Percentiles rank a stretch among this genome's conserved stretches.
phyloP scores from a whole-genome alignment of 202 grass and related monocot species.

The Digitaria exilis region DNA sequence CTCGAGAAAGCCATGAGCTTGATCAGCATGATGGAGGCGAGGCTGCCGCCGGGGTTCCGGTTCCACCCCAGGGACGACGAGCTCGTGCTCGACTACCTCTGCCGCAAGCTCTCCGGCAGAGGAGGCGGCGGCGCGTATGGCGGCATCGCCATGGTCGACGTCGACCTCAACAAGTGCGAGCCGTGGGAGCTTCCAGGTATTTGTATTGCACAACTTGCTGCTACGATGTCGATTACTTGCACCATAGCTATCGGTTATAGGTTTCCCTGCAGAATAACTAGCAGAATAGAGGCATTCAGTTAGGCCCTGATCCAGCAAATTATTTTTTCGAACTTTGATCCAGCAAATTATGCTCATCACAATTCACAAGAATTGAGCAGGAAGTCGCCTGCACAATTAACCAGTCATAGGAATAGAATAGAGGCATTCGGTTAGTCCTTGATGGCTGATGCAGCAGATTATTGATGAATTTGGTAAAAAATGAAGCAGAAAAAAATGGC shows the following conservation, averaged over 20 bases:
- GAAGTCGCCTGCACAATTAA: too few relatives aligned
- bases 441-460: neutral
- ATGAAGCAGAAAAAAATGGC: slow-evolving; percentile 29
- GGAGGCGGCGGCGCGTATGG: slow-evolving; percentile 10
- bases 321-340: too few relatives aligned
- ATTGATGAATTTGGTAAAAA: too few relatives aligned
- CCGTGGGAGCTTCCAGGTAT: slow-evolving; percentile 88
- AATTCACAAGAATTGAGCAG: too few relatives aligned
- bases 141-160: slow-evolving; percentile 63
- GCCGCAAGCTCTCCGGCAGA: slow-evolving; percentile 48
- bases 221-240: neutral
- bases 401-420: too few relatives aligned
- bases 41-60: slow-evolving; percentile 82
- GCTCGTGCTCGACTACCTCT: slow-evolving; percentile 88
- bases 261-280: neutral
- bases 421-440: too few relatives aligned
- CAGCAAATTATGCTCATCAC: neutral
- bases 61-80: slow-evolving; percentile 89
- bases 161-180: slow-evolving; percentile 97
- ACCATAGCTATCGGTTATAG: neutral
- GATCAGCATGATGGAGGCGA: slow-evolving; percentile 77
- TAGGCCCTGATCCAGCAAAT: neutral
- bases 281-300: neutral
- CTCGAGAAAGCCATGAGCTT: slow-evolving; percentile 37
- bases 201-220: neutral